Conservation (phyloP, 805 yeast species). For the Vanderwaltozyma yarrowii region DNA sequence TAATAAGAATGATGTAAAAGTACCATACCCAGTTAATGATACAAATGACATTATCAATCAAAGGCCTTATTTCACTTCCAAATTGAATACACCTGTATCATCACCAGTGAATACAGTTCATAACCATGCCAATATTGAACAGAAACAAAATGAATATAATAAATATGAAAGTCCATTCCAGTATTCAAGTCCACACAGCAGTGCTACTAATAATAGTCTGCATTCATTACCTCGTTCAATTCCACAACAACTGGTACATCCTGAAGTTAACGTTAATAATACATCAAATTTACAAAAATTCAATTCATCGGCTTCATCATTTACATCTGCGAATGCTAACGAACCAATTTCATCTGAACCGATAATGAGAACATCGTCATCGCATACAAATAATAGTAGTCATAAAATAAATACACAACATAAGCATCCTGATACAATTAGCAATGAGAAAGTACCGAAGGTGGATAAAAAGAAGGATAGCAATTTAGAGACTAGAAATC, state of each 20-base stretch:
- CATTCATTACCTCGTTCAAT: neutral
- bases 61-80: neutral
- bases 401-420: neutral
- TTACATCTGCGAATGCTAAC: neutral
- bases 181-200: neutral
- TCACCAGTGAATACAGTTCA: neutral
- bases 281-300: neutral
- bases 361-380: neutral
- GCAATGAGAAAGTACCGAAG: neutral
- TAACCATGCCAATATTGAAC: too few relatives aligned
- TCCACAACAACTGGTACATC: too few relatives aligned
- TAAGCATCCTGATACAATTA: neutral
- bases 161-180: neutral
- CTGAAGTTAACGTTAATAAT: too few relatives aligned
- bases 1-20: neutral
- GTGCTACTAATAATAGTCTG: neutral
- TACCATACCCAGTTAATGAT: conserved; percentile 5
- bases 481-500: neutral
- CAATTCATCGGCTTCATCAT: neutral
- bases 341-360: neutral
- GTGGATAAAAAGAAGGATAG: neutral
- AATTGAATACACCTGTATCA: neutral
- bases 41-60: neutral
- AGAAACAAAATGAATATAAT: neutral
- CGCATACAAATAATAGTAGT: neutral